Conservation (phyloP, 2,329 filamentous ascomycete species). For the Graphilbum ipis-grandicollis region DNA sequence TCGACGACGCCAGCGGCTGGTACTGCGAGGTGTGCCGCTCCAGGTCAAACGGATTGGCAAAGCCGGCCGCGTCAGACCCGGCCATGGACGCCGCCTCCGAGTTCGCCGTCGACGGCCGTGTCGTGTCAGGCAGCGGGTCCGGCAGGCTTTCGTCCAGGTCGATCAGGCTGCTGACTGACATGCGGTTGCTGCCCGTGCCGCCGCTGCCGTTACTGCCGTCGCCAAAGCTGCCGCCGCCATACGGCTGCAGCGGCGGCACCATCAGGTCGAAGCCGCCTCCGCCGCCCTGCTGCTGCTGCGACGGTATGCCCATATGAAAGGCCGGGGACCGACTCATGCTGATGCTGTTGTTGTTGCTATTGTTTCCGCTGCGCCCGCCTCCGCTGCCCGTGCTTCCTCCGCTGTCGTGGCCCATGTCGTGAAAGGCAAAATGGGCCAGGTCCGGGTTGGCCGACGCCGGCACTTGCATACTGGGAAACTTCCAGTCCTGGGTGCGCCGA, state of each 20-base stretch:
- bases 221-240: constrained; percentile 4
- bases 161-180: constrained; percentile 18
- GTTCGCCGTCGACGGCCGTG: constrained; percentile 40
- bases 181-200: constrained; percentile 13
- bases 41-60: constrained; percentile 42
- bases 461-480: constrained; percentile 28
- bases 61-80: constrained; percentile 33
- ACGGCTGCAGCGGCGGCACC: constrained; percentile 6
- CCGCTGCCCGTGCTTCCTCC: neutral
- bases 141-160: constrained; percentile 19
- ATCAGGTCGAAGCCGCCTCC: constrained; percentile 16
- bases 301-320: constrained; percentile 21
- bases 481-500: constrained; percentile 30
- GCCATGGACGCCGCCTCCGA: constrained; percentile 38
- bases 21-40: constrained; percentile 45
- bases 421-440: constrained; percentile 25
- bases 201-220: too few species aligned
- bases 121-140: constrained; percentile 30
- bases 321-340: neutral
- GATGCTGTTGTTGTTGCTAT: constrained; percentile 3
- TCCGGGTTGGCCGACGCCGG: constrained; percentile 32
- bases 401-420: constrained; percentile 11
- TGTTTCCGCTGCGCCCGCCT: constrained; percentile 2
- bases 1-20: constrained; percentile 14
- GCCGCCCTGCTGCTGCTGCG: constrained; percentile 9